Percentiles rank a stretch among this genome's conserved stretches.
phyloP scores from a whole-genome alignment of 2,329 filamentous ascomycete species.

The Elsinoe australis region DNA sequence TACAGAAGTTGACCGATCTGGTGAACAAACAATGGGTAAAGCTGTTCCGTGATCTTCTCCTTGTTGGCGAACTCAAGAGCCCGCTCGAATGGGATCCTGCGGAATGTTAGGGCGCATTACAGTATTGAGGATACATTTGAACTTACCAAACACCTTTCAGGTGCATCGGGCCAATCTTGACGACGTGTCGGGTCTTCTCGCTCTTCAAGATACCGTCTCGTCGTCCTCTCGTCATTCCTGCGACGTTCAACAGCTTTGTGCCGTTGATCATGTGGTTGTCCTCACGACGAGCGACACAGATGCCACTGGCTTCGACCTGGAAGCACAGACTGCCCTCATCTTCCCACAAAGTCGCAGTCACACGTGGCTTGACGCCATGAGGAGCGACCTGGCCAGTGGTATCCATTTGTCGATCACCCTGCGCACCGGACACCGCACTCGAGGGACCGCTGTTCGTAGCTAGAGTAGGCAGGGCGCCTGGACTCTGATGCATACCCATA shows the following conservation, averaged over 20 bases:
- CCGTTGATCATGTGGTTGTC: slow-evolving; percentile 99
- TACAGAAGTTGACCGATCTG: slow-evolving; percentile 92
- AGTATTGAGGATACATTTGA: neutral
- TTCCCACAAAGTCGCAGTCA: slow-evolving; percentile 96
- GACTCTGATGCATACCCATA: slow-evolving; percentile 8
- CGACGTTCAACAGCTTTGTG: slow-evolving; percentile 92
- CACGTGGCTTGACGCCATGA: slow-evolving; percentile 88
- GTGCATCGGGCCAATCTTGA: slow-evolving; percentile 99
- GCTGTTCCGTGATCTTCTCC: slow-evolving; percentile 92
- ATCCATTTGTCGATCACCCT: slow-evolving; percentile 45
- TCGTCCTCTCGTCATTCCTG: slow-evolving; percentile 93
- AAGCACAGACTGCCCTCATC: slow-evolving; percentile 97
- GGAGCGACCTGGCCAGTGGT: slow-evolving; percentile 88
- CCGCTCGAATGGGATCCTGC: slow-evolving; percentile 92
- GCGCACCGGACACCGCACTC: neutral
- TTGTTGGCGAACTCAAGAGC: slow-evolving; percentile 99
- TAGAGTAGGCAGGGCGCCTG: neutral
- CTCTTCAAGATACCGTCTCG: slow-evolving; percentile 96
- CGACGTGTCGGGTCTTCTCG: slow-evolving; percentile 91
- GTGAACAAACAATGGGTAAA: slow-evolving; percentile 95
- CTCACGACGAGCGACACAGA: slow-evolving; percentile 90
- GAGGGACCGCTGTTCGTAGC: slow-evolving; percentile 1
- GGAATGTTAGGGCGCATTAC: slow-evolving; percentile 21
- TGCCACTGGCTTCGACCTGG: slow-evolving; percentile 90
- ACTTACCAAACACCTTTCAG: slow-evolving; percentile 92